Evolutionary conservation across 768 basidiomycete species (phyloP).

Genomic region (Suillus hirtellus): DNA sequence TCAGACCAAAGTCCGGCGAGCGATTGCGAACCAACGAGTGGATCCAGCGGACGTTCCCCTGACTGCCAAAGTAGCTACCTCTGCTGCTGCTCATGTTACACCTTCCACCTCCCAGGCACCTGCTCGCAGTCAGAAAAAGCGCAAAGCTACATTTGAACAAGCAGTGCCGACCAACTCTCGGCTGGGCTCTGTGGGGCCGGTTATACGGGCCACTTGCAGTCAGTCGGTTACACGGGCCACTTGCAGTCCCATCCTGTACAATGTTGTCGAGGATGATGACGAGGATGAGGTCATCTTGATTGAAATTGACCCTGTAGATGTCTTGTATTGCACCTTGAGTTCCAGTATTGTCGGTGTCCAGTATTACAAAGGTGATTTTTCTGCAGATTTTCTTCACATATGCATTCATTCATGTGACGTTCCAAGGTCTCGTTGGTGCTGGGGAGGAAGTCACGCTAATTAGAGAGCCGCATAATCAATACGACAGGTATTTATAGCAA

Average conservation of each 20-base stretch:
- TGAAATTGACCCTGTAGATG: conserved; percentile 58
- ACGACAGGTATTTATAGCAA: conserved; percentile 55
- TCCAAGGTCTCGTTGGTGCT: conserved; percentile 70
- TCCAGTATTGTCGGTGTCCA: conserved; percentile 81
- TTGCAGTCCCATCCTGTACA: neutral
- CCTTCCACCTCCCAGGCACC: conserved; percentile 10
- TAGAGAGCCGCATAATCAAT: conserved; percentile 65
- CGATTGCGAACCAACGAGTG: conserved; percentile 53
- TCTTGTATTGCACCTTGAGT: conserved; percentile 60
- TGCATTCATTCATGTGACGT: conserved; percentile 9
- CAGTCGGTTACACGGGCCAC: conserved; percentile 16
- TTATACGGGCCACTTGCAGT: conserved; percentile 7
- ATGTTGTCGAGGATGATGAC: conserved; percentile 36
- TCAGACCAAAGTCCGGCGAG: conserved; percentile 60
- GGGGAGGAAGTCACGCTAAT: conserved; percentile 75
- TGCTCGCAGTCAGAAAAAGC: conserved; percentile 40
- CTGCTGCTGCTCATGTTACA: conserved; percentile 12
- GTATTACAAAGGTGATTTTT: conserved; percentile 64
- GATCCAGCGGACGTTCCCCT: conserved; percentile 59
- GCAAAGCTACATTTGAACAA: conserved; percentile 38
- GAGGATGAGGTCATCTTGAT: conserved; percentile 40
- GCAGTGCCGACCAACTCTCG: conserved; percentile 18
- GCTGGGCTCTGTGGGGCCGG: conserved; percentile 17
- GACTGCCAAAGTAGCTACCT: conserved; percentile 34
- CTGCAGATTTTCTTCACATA: neutral